These are phyloP conservation scores for Aspergillus sclerotialis DNA, from an alignment of 2,329 filamentous ascomycete species.

Conservation along the genomic window DNA sequence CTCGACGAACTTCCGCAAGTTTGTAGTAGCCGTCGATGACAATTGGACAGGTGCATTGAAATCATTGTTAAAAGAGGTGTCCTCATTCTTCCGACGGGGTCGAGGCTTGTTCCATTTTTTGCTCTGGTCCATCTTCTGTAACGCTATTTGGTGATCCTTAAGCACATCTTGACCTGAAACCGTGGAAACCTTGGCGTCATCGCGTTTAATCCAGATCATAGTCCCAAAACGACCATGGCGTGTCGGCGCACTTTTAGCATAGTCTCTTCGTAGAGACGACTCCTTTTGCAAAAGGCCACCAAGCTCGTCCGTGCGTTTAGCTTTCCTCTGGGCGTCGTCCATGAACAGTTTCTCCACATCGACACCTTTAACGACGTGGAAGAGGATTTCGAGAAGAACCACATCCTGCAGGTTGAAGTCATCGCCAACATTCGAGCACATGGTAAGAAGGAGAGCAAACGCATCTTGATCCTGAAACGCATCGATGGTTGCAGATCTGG, in stretches of 20 bases:
- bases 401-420: constrained; percentile 88
- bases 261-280: constrained; percentile 69
- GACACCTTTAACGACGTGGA: constrained; percentile 86
- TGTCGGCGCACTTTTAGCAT: constrained; percentile 71
- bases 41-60: constrained; percentile 68
- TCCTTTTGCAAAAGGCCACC: constrained; percentile 72
- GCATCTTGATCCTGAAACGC: constrained; percentile 88
- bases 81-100: constrained; percentile 53
- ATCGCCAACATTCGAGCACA: constrained; percentile 88
- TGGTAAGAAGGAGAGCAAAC: constrained; percentile 73
- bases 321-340: constrained; percentile 64
- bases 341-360: constrained; percentile 80
- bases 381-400: constrained; percentile 83
- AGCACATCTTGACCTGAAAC: constrained; percentile 85
- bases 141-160: constrained; percentile 61
- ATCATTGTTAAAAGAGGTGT: constrained; percentile 56
- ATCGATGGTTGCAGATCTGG: constrained; percentile 78
- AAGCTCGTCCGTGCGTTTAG: constrained; percentile 66
- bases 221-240: constrained; percentile 92
- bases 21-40: constrained; percentile 64
- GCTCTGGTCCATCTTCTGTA: constrained; percentile 81
- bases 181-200: constrained; percentile 75
- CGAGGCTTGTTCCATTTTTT: constrained; percentile 87
- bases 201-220: constrained; percentile 92
- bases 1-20: constrained; percentile 75